Percentiles rank a stretch among this genome's conserved stretches.
phyloP scores from a whole-genome alignment of 306 rosid genomes.

The Trifolium dubium region DNA sequence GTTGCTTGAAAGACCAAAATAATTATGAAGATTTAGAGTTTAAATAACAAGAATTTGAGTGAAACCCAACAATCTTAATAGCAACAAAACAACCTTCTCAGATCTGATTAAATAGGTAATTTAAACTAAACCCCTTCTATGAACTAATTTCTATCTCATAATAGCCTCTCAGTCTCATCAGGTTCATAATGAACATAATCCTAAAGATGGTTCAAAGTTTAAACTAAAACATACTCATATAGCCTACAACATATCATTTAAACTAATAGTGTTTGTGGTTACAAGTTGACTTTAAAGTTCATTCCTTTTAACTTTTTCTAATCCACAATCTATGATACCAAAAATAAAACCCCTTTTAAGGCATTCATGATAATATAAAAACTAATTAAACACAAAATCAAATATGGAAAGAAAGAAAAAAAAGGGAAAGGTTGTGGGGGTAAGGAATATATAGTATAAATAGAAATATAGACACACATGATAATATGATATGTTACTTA shows the following conservation, averaged over 20 bases:
- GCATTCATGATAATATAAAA: not conserved
- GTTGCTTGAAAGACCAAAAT: conserved; percentile 16
- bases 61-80: not conserved
- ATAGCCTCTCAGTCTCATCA: too few species aligned
- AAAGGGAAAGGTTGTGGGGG: not conserved
- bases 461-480: not conserved
- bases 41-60: conserved; percentile 1
- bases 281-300: not conserved
- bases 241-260: not conserved
- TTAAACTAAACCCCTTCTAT: conserved; percentile 2
- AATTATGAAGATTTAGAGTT: not conserved
- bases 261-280: not conserved
- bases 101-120: conserved; percentile 11
- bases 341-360: conserved; percentile 15
- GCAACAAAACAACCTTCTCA: not conserved
- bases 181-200: not conserved
- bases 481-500: not conserved
- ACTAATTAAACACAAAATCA: not conserved
- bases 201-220: not conserved
- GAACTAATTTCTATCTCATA: conserved; percentile 21
- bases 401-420: not conserved
- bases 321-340: not conserved
- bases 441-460: not conserved
- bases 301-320: conserved; percentile 8
- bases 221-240: not conserved